Conservation (phyloP, 2,329 filamentous ascomycete genomes). For the Dactylellina leptospora region DNA sequence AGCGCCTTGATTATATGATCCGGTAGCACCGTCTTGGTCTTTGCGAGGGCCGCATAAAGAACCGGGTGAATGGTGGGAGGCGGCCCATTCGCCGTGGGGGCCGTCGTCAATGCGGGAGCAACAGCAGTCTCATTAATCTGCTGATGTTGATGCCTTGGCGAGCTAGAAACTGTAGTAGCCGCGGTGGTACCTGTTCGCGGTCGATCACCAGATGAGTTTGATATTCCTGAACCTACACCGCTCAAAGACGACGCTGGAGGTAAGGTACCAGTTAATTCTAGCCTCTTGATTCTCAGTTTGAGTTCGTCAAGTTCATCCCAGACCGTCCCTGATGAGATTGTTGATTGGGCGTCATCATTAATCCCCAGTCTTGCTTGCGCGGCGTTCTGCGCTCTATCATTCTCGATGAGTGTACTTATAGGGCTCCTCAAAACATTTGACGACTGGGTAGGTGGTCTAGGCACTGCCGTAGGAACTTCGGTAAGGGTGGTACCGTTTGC, state of each 20-base stretch:
- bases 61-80: constrained; percentile 75
- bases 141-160: constrained; percentile 74
- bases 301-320: constrained; percentile 98
- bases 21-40: constrained; percentile 75
- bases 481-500: constrained; percentile 39
- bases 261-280: constrained; percentile 88
- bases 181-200: constrained; percentile 91
- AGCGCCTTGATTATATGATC: constrained; percentile 79
- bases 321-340: constrained; percentile 81
- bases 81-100: constrained; percentile 62
- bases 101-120: constrained; percentile 60
- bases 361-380: constrained; percentile 49
- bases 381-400: constrained; percentile 50
- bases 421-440: constrained; percentile 34
- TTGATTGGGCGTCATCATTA: constrained; percentile 80
- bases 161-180: constrained; percentile 87
- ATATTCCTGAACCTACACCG: constrained; percentile 75
- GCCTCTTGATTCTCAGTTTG: constrained; percentile 87
- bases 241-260: constrained; percentile 78
- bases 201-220: constrained; percentile 77
- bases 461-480: constrained; percentile 47
- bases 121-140: constrained; percentile 52
- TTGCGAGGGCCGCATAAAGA: constrained; percentile 80
- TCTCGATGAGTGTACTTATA: constrained; percentile 50
- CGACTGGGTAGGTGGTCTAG: constrained; percentile 35